These are phyloP conservation scores for Leccinum subgranulosum DNA, from an alignment of 768 basidiomycete species.

Conservation along the genomic window DNA sequence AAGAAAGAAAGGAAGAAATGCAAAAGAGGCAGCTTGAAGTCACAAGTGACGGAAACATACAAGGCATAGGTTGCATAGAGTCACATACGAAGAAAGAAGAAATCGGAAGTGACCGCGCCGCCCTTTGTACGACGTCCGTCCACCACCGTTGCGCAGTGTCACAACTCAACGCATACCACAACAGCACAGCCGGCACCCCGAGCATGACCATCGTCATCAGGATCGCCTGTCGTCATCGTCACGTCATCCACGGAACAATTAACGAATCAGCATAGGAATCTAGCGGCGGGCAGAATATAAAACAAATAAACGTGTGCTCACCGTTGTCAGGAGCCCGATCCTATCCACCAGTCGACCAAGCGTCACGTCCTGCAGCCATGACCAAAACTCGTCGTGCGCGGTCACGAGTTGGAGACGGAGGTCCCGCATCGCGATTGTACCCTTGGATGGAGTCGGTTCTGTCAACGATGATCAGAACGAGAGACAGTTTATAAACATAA, in stretches of 20 bases:
- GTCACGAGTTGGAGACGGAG: slow-evolving; percentile 25
- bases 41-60: neutral
- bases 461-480: neutral
- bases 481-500: neutral
- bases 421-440: slow-evolving; percentile 19
- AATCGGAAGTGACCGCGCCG: neutral
- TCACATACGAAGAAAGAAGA: neutral
- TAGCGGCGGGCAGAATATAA: neutral
- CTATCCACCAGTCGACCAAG: slow-evolving; percentile 23
- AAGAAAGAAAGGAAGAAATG: neutral
- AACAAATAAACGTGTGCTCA: neutral
- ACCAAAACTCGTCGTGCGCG: slow-evolving; percentile 14
- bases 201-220: slow-evolving; percentile 17
- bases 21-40: slow-evolving; percentile 2
- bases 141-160: slow-evolving; percentile 8
- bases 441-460: slow-evolving; percentile 30
- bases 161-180: slow-evolving; percentile 15
- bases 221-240: slow-evolving; percentile 12
- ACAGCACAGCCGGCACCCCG: slow-evolving; percentile 17
- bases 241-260: neutral
- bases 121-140: neutral
- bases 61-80: slow-evolving; percentile 3
- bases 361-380: slow-evolving; percentile 21
- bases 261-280: neutral
- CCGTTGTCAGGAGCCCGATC: slow-evolving; percentile 19